These are phyloP conservation scores for Termitomyces sp. DNA, from an alignment of 768 basidiomycete genomes.

Conservation along the genomic window DNA sequence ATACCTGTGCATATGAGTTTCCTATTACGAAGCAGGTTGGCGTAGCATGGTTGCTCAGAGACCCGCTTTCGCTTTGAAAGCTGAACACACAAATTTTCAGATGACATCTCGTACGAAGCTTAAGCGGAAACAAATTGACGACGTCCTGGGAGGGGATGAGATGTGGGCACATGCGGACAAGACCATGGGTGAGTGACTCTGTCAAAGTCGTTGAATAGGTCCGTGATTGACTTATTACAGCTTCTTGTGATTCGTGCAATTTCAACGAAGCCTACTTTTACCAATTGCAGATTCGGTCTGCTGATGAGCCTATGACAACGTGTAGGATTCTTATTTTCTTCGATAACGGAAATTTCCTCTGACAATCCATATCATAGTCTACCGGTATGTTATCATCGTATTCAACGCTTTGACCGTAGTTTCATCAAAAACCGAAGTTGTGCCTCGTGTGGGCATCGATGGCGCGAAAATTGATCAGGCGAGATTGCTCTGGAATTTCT, in stretches of 20 bases:
- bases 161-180: constrained; percentile 93
- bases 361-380: constrained; percentile 35
- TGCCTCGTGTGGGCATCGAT: constrained; percentile 56
- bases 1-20: constrained; percentile 93
- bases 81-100: constrained; percentile 33
- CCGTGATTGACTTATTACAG: constrained; percentile 21
- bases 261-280: constrained; percentile 85
- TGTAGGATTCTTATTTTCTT: constrained; percentile 28
- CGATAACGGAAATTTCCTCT: background rate
- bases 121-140: constrained; percentile 89
- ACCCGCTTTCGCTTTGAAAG: background rate
- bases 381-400: constrained; percentile 36
- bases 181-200: constrained; percentile 60
- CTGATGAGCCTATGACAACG: constrained; percentile 86
- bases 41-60: background rate
- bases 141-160: constrained; percentile 91
- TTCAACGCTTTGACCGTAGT: background rate
- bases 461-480: constrained; percentile 54
- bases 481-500: background rate
- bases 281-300: constrained; percentile 92
- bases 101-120: constrained; percentile 88
- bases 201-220: background rate
- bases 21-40: constrained; percentile 75
- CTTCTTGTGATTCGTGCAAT: constrained; percentile 75
- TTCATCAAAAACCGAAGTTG: constrained; percentile 35